Conservation (phyloP, 164 flowering plant species). For the Houttuynia cordata region DNA sequence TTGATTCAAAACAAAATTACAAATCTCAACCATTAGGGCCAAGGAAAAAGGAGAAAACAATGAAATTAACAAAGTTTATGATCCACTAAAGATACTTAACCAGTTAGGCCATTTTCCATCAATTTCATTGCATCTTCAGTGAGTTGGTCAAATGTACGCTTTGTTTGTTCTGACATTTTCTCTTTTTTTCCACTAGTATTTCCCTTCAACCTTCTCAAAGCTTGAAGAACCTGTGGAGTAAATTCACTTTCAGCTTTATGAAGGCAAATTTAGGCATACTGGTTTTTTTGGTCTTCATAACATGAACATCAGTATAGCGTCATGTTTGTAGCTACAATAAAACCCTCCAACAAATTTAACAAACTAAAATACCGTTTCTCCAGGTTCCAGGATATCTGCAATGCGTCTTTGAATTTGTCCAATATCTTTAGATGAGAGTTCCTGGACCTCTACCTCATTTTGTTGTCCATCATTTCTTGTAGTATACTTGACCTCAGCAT, state of each 20-base stretch:
- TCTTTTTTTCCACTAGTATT: slow-evolving; percentile 47
- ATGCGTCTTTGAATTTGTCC: slow-evolving; percentile 80
- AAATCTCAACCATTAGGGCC: neutral
- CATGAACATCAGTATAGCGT: neutral
- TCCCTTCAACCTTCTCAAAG: slow-evolving; percentile 85
- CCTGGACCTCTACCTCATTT: slow-evolving; percentile 30
- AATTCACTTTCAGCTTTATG: neutral
- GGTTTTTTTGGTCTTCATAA: neutral
- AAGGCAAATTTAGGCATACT: neutral
- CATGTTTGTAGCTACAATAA: no score
- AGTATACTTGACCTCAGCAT: slow-evolving; percentile 34
- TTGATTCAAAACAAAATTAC: neutral
- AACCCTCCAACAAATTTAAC: neutral
- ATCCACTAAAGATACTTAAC: slow-evolving; percentile 29
- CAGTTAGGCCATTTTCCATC: slow-evolving; percentile 79
- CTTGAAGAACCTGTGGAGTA: slow-evolving; percentile 54
- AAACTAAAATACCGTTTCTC: slow-evolving; percentile 55
- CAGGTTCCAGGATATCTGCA: slow-evolving; percentile 70
- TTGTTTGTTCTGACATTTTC: slow-evolving; percentile 77
- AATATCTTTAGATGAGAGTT: slow-evolving; percentile 60
- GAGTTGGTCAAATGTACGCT: slow-evolving; percentile 75
- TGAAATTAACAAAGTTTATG: neutral
- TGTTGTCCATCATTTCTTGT: slow-evolving; percentile 8
- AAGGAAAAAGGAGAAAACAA: neutral
- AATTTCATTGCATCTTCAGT: slow-evolving; percentile 90